A percentile compares a stretch with the other conserved stretches of the same genome.
phyloP scores from a whole-genome alignment of 176 grass and related monocot genomes.

The Ampelocalamus luodianensis region DNA sequence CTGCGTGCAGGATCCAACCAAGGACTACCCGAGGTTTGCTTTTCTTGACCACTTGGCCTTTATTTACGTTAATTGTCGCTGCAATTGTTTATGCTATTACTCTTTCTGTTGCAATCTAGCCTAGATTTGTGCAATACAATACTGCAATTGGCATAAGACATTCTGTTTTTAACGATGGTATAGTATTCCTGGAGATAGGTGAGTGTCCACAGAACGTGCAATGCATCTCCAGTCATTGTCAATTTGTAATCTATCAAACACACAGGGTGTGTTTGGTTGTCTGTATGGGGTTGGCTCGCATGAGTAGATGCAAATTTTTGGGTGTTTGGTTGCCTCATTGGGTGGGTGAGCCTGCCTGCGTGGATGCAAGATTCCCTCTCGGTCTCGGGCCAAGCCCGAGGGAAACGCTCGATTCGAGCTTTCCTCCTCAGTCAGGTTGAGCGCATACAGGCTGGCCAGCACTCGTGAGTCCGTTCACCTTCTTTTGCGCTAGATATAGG shows the following conservation, averaged over 20 bases:
- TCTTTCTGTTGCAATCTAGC: constrained; percentile 31
- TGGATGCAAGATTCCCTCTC: too few relatives aligned
- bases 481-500: too few relatives aligned
- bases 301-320: too few relatives aligned
- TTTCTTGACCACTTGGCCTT: constrained; percentile 9
- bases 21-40: constrained; percentile 62
- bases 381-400: too few relatives aligned
- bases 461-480: too few relatives aligned
- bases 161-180: neutral
- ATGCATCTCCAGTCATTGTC: constrained; percentile 24
- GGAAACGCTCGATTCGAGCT: too few relatives aligned
- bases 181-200: neutral
- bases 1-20: constrained; percentile 57
- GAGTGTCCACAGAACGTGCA: neutral
- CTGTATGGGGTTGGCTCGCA: too few relatives aligned
- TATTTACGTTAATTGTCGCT: constrained; percentile 11
- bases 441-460: too few relatives aligned
- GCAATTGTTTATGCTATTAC: constrained; percentile 41
- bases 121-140: constrained; percentile 38
- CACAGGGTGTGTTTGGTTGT: too few relatives aligned
- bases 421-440: too few relatives aligned
- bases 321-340: too few relatives aligned
- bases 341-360: too few relatives aligned
- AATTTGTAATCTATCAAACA: constrained; percentile 20
- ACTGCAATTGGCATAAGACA: constrained; percentile 18